Base-by-base conservation (phyloP, 805 yeast species). In the Starmerella scarabaei region DNA sequence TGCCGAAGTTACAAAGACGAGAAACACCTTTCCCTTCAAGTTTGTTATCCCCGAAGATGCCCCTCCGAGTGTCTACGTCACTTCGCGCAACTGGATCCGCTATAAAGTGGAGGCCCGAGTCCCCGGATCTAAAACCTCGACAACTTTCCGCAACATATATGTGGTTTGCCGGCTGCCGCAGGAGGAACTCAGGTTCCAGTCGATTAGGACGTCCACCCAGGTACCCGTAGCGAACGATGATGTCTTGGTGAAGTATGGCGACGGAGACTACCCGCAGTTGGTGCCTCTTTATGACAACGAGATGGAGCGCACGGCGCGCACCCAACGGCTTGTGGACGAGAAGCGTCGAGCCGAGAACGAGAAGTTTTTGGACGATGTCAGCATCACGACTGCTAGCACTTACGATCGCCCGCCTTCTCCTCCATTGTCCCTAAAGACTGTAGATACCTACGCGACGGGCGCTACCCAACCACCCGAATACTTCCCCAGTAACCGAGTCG, bases 1-100 rank as follows among this genome's bases (percentile, higher is more conserved):
- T 26, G 21, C 24, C 18, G 21, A n/a, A 21, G 9, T 37, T 3
- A 16, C 41, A 6, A 40, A 36, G 29, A 91, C 91, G 0, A 77
- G 78, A 52, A 79, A 80, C 53, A 86, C 77, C 53, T 72, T 82
- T 52, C 91, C 91, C 0, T 82, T 82, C 58, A 68, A 72, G 41
- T 73, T 82, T 1, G 66, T 77, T 21, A 53, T 81, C 27, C 86
- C 86, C 2, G 88, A 35, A 17, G 24, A 31, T 29, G 28, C 42
- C 11, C 40, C 38, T 28, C 49, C 47, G 5, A 37, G 36, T 3
- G 34, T 42, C 14, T 24, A 21, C 19, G 35, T 43, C 9, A 37
- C 27, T 17, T 18, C 27, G 16, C 14, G 34, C 16, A 43, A 43
- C 35, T 19, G 32, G 15, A 40, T 43, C 23, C 5, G 28, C 14